phyloP scores from a whole-genome alignment of 257 asterid genomes.

The Ballota nigra region DNA sequence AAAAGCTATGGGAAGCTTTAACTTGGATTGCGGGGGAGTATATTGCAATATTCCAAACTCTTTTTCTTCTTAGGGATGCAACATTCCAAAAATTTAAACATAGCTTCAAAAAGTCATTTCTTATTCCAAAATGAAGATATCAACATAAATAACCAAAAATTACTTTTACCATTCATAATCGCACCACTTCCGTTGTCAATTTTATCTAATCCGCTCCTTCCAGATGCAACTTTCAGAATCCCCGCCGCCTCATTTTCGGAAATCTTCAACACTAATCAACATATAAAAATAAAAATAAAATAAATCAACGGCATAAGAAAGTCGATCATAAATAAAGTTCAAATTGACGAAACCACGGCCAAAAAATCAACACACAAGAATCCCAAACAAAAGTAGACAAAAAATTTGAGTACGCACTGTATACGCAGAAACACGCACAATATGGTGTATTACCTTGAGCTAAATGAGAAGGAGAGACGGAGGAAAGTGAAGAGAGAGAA shows the following conservation, averaged over 20 bases:
- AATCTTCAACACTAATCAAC: constrained; percentile 55
- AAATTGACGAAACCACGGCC: not conserved
- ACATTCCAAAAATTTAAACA: not conserved
- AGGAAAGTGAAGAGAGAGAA: constrained; percentile 59
- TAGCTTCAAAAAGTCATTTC: constrained; percentile 10
- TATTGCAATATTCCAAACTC: not conserved
- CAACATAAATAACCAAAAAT: not conserved
- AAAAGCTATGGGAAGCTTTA: too few species aligned
- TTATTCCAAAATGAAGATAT: not conserved
- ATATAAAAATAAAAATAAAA: not conserved
- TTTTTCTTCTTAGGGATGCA: not conserved
- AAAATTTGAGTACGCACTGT: not conserved
- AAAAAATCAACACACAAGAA: not conserved
- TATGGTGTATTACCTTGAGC: constrained; percentile 48
- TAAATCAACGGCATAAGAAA: not conserved
- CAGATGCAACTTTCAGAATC: constrained; percentile 57
- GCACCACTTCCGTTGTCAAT: constrained; percentile 40
- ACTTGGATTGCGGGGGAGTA: too few species aligned
- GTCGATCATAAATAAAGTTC: not conserved
- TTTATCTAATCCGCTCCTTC: constrained; percentile 48
- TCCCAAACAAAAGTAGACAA: not conserved
- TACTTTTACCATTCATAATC: constrained; percentile 55
- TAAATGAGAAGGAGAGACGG: constrained; percentile 44
- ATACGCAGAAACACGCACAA: not conserved
- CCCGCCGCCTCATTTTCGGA: constrained; percentile 62